Percentiles rank a stretch among this genome's conserved stretches.
These are phyloP conservation scores for Scenedesmus sp. DNA, from an alignment of 163 green algal genomes.

Conservation along the genomic window DNA sequence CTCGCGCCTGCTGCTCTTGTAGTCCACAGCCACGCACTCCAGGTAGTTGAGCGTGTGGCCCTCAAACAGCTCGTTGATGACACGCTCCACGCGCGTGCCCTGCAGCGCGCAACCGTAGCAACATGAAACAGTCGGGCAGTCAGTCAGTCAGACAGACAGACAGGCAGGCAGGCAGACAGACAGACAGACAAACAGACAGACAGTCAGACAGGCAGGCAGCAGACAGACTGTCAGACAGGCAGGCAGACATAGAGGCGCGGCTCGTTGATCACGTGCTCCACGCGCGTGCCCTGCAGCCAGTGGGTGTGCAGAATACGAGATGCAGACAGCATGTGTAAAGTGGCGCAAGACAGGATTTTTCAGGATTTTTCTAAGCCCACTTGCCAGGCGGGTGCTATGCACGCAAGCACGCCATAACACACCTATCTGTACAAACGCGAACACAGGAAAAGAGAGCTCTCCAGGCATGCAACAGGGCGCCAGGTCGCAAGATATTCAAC, in stretches of 20 bases:
- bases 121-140: not conserved
- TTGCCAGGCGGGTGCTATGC: too few species aligned
- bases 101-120: slow-evolving; percentile 47
- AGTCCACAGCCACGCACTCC: slow-evolving; percentile 96
- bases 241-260: not conserved
- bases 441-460: too few species aligned
- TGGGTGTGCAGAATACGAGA: too few species aligned
- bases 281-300: not conserved
- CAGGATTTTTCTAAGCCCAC: too few species aligned
- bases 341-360: too few species aligned
- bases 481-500: not conserved
- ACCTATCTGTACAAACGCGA: too few species aligned
- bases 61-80: slow-evolving; percentile 96
- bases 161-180: too few species aligned
- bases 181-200: not conserved
- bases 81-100: slow-evolving; percentile 93
- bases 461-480: too few species aligned
- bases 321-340: too few species aligned
- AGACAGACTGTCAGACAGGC: too few species aligned
- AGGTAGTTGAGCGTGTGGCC: slow-evolving; percentile 94
- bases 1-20: slow-evolving; percentile 90
- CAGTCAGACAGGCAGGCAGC: not conserved
- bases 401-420: too few species aligned
- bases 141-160: not conserved
- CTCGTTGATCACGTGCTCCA: not conserved